Evolutionary conservation across 345 rosid species (phyloP).

Genomic region (Viola odorata): DNA sequence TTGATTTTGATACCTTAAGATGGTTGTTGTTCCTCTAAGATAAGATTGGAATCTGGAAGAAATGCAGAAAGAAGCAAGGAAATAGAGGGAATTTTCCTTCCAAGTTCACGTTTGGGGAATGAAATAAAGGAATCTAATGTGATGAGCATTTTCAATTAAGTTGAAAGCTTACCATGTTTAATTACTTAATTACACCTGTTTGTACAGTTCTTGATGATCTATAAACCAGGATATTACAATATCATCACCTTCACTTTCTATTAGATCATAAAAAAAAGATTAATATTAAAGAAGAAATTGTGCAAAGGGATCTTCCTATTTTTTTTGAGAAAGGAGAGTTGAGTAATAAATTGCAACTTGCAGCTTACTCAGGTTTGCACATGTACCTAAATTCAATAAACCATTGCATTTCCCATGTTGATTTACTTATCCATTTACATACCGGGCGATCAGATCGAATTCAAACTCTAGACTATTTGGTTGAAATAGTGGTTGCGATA

Average conservation of each 20-base stretch:
- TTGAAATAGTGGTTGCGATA: too few relatives aligned
- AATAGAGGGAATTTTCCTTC: constrained; percentile 8
- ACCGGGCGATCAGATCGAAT: too few relatives aligned
- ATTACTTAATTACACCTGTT: not conserved
- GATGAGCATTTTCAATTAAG: constrained; percentile 31
- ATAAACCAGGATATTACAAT: too few relatives aligned
- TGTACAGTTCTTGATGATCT: not conserved
- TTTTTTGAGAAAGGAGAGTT: too few relatives aligned
- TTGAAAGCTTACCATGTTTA: constrained; percentile 17
- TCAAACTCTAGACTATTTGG: too few relatives aligned
- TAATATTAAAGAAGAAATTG: too few relatives aligned
- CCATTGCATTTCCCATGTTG: not conserved
- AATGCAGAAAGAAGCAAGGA: constrained; percentile 9
- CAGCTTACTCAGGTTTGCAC: not conserved
- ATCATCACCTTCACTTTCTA: too few relatives aligned
- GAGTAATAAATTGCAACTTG: not conserved
- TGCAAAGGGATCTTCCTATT: too few relatives aligned
- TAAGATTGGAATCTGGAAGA: constrained; percentile 10
- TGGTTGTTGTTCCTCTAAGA: constrained; percentile 9
- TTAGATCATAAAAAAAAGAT: too few relatives aligned
- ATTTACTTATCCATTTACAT: too few relatives aligned
- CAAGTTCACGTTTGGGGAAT: constrained; percentile 18
- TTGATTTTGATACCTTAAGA: constrained; percentile 19
- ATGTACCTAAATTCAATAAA: not conserved
- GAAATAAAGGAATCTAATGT: constrained; percentile 22